Base-by-base conservation (phyloP, 2,329 filamentous ascomycete genomes). In the Chrysoporthe deuterocubensis region DNA sequence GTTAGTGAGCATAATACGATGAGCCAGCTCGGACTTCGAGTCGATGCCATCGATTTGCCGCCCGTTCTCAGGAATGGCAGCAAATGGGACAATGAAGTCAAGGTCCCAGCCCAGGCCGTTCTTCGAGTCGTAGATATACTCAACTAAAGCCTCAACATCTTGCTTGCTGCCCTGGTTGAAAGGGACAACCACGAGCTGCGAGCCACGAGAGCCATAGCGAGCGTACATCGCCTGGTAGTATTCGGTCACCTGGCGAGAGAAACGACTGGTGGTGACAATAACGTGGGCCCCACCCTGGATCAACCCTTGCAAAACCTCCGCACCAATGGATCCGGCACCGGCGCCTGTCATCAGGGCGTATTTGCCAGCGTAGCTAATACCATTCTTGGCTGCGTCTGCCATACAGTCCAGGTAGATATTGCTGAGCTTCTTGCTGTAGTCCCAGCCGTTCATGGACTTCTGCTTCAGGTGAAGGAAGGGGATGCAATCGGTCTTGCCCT, bases 111-210 rank as follows among this genome's bases (percentile, higher is more conserved):
- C 96, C 11, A 99, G 90, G 71, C 96, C 96, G 77, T 90, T 94
- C 90, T 98, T 99, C 71, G 91, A 80, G 77, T 98, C 95, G 78
- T 97, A 99, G 77, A 99, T 96, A 84, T 98, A 99, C 70, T 97
- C 88, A 64, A 99, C 86, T 8, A 99, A 86, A 59, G 94, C 94
- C 79, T 98, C 93, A 46, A 97, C 92, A 78, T 99, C 96, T 79
- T 98, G 95, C 83, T 97, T 96, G 84, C 95, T 98, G 71, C 95
- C 96, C 80, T 97, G 94, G 81, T 99, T 99, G 88, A 99, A 99
- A 62, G 96, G 96, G 66, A 98, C 96, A 66, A 99, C 96, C 52
- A 99, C 93, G 66, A 99, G 90, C 82, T 98, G 94, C 67, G 96
- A 98, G 72, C 96, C 96, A 72, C 93, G 92, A 70, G 93, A 93